phyloP scores from a whole-genome alignment of 2,329 filamentous ascomycete species.

The Zasmidium angulare region DNA sequence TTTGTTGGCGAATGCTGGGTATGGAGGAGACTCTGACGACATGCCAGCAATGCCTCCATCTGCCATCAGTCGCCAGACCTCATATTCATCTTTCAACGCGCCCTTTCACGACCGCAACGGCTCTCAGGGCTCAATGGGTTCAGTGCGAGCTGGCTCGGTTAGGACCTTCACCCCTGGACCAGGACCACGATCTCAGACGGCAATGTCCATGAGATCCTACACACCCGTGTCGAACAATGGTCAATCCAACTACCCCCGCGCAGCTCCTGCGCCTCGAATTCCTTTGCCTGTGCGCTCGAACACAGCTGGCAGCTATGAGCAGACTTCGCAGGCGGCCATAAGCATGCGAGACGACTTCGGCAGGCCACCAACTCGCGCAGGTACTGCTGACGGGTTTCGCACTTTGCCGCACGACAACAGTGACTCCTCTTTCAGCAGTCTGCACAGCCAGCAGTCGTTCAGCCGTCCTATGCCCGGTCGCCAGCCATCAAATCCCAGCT shows the following conservation, averaged over 20 bases:
- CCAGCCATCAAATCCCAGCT: constrained; percentile 15
- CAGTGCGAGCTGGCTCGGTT: constrained; percentile 11
- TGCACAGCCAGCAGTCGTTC: constrained; percentile 29
- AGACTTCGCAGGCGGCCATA: constrained; percentile 11
- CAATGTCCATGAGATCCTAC: constrained; percentile 15
- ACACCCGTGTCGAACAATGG: constrained; percentile 8
- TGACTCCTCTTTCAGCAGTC: constrained; percentile 23
- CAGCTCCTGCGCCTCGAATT: constrained; percentile 14
- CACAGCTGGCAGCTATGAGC: constrained; percentile 17
- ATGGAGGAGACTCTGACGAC: constrained; percentile 23
- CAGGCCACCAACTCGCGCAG: constrained; percentile 22
- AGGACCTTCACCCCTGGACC: constrained; percentile 8
- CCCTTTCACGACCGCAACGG: constrained; percentile 22
- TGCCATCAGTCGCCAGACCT: constrained; percentile 23
- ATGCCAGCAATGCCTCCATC: constrained; percentile 25
- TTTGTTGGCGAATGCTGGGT: constrained; percentile 59
- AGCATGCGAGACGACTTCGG: constrained; percentile 17
- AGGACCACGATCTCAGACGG: constrained; percentile 11
- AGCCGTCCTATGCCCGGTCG: constrained; percentile 9
- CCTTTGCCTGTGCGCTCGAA: constrained; percentile 20
- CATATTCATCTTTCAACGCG: constrained; percentile 24
- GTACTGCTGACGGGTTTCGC: constrained; percentile 29
- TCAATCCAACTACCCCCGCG: constrained; percentile 14
- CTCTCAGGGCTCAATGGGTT: constrained; percentile 18
- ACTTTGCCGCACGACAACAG: constrained; percentile 22